These are phyloP conservation scores for Salix viminalis DNA, from an alignment of 345 rosid genomes.

Conservation along the genomic window DNA sequence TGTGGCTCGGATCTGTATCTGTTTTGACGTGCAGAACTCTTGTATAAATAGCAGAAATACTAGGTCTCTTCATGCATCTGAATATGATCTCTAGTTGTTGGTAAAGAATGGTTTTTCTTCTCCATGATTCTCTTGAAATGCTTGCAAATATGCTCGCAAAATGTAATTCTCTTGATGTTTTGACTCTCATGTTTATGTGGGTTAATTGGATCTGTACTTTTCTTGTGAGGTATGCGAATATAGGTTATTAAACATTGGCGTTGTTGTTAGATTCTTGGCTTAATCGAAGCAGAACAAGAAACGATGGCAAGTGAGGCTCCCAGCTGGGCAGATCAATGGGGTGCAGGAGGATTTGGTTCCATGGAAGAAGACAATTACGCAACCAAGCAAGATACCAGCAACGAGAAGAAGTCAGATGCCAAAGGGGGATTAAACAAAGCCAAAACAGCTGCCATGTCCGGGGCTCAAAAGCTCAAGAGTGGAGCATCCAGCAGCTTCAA, in stretches of 20 bases:
- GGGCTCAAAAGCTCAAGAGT: slow-evolving; percentile 36
- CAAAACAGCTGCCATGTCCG: slow-evolving; percentile 30
- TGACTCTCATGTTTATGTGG: not conserved
- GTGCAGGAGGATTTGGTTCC: slow-evolving; percentile 64
- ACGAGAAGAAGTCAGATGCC: slow-evolving; percentile 32
- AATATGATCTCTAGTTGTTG: not conserved
- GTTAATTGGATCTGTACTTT: not conserved
- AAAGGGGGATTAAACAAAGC: slow-evolving; percentile 39
- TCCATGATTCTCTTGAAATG: not conserved
- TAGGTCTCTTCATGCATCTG: not conserved
- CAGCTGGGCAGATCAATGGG: slow-evolving; percentile 98
- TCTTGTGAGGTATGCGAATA: not conserved
- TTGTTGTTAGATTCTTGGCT: not conserved
- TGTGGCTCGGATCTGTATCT: not conserved
- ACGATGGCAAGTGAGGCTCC: slow-evolving; percentile 70
- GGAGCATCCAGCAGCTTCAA: slow-evolving; percentile 43
- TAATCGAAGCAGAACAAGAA: not conserved
- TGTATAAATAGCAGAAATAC: not conserved
- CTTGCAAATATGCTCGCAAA: not conserved
- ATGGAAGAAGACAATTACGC: slow-evolving; percentile 38
- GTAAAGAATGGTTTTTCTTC: not conserved
- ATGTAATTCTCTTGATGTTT: not conserved
- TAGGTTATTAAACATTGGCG: not conserved
- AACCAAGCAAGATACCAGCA: slow-evolving; percentile 30
- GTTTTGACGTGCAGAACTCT: not conserved